Evolutionary conservation across 371 early-diverging fungal species (phyloP), one percentile per base, ranked within the genome.

Genomic region (Apophysomyces ossiformis): DNA sequence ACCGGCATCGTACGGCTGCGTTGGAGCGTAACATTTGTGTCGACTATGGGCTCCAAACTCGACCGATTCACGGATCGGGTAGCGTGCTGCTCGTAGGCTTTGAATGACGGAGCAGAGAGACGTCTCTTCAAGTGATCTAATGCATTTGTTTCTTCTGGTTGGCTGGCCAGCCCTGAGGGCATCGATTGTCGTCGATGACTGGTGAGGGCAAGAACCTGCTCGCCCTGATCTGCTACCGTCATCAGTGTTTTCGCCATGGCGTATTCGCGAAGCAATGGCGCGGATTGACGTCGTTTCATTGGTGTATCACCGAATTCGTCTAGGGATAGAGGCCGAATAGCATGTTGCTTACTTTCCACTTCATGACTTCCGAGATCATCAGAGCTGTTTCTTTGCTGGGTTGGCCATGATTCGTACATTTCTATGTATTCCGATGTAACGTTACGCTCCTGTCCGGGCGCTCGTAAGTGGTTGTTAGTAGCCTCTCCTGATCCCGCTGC

Each of bases 321-420:
- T 26, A 50, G 21, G 54, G 54, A 50, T 5, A 50, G 21, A 9
- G 54, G n/a, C n/a, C 54, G 54, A 9, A 21, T 50, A 21, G 0
- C 21, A 6, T 16, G 21, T 2, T 50, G 21, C 21, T 50, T 13
- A 8, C 13, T 26, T 16, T 9, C 54, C 4, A 32, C 2, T 18
- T 21, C 8, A 50, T 21, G 54, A 21, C 54, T 50, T 50, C 32
- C 7, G 4, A 16, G 54, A 11, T 21, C 1, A 26, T 50, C 21
- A 1, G 21, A 21, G 21, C 7, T 9, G 7, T 8, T 50, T 50
- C 2, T 50, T 59, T 16, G 35, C 32, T 58, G 32, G 1, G 18
- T 5, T 43, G 32, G 13, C 43, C 60, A 41, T 4, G 60, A 60
- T 60, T 60, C 60, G 18, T 60, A 60, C 39, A 60, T 60, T 39